Evolutionary conservation across 2,329 filamentous ascomycete species (phyloP), one percentile per base, ranked within the genome.

Genomic region (Sarocladium strictum): DNA sequence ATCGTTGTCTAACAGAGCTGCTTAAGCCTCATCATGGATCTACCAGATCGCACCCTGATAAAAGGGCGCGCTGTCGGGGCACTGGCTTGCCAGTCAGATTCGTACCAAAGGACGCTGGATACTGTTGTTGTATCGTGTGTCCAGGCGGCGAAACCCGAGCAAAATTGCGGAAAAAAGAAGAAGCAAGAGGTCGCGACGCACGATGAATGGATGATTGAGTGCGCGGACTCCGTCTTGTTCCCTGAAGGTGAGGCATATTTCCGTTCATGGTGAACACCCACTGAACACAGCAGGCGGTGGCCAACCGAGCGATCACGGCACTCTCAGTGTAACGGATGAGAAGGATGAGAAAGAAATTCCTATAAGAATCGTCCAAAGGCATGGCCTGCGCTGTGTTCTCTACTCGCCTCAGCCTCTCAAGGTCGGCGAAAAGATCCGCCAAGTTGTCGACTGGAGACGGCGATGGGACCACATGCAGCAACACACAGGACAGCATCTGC

Each of bases 381-480:
- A 67, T 9, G 66, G 66, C 0, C 54, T 68, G 1, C 57, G 60
- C 29, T 67, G 65, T 9, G 17, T 68, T 0, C 54, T 60, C 2
- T 57, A 62, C 51, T 63, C 63, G 0, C 58, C 63, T 0, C 47
- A 55, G 14, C 59, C 62, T 0, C 10, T 68, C 1, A 35, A 47
- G 0, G 59, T 59, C 0, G 65, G 65, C 0, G 56, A 57, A 0
- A 54, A 14, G 6, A 57, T 68, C 2, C 62, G 60, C 0, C 65
- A 68, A 24, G 58, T 64, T 11, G 56, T 68, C 2, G 61, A 68
- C 23, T 66, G 61, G 54, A 26, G 54, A 4, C 63, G 66, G 0
- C 61, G 65, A n/a, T 67, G 65, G 64, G 62, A 68, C 45, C 65
- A 68, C 11, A 68, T 68, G 66, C 65, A 68, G 12, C 65, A 68